A percentile compares a stretch with the other conserved stretches of the same genome.
Conservation (phyloP, 108 stramenopile genomes). For the Nitzschia sp. region DNA sequence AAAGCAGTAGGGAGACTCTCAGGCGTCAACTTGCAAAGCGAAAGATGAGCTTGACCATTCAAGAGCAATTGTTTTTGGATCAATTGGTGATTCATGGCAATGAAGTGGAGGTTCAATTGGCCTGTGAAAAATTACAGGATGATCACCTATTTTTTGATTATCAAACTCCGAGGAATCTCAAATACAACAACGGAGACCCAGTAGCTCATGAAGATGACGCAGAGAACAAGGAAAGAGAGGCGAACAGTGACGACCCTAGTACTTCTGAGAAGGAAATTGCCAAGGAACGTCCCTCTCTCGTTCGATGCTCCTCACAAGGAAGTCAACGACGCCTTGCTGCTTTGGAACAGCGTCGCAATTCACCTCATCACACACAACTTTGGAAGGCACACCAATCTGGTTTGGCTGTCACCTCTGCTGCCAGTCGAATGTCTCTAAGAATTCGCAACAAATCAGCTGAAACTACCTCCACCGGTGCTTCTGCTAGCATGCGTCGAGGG, state of each 20-base stretch:
- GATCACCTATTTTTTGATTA: conserved; percentile 47
- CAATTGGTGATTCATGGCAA: conserved; percentile 35
- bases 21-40: conserved; percentile 20
- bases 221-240: background rate
- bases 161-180: conserved; percentile 19
- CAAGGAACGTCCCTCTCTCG: background rate
- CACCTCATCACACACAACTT: conserved; percentile 17
- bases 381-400: conserved; percentile 59
- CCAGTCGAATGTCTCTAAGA: conserved; percentile 25
- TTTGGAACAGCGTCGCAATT: conserved; percentile 34
- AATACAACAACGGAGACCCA: background rate
- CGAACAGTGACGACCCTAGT: background rate
- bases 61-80: conserved; percentile 40
- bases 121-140: conserved; percentile 34
- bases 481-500: background rate
- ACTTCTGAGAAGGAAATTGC: too few relatives aligned
- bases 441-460: conserved; percentile 11
- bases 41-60: conserved; percentile 34
- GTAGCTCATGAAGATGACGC: background rate
- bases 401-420: conserved; percentile 31
- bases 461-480: background rate
- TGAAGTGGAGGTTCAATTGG: conserved; percentile 39
- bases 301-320: conserved; percentile 13
- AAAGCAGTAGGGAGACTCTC: conserved; percentile 20
- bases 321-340: conserved; percentile 30